phyloP scores from a whole-genome alignment of 139 green algal species.

The Tetraselmis chui region DNA sequence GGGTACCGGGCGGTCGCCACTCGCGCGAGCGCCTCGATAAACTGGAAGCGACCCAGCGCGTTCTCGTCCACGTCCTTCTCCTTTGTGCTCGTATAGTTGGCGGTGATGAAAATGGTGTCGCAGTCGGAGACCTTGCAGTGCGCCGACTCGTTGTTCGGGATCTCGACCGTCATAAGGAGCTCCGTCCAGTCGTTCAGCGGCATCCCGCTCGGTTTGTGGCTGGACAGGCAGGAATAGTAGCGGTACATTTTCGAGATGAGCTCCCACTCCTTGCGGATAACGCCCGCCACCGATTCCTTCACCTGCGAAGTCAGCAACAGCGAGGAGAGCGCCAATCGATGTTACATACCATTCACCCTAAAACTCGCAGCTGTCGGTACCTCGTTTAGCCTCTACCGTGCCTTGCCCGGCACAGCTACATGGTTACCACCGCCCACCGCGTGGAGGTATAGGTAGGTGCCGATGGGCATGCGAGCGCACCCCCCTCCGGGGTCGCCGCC shows the following conservation, averaged over 20 bases:
- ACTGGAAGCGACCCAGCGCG: constrained; percentile 12
- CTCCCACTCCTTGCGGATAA: not conserved
- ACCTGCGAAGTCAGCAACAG: not conserved
- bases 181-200: not conserved
- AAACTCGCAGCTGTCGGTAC: no score
- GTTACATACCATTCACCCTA: no score
- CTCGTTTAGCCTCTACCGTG: no score
- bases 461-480: no score
- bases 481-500: no score
- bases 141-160: constrained; percentile 4
- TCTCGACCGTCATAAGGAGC: not conserved
- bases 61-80: constrained; percentile 7
- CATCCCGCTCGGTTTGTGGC: not conserved
- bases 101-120: constrained; percentile 15
- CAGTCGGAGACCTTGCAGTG: constrained; percentile 11
- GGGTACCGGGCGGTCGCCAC: not conserved
- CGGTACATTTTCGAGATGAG: not conserved
- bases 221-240: not conserved
- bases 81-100: constrained; percentile 3
- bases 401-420: no score
- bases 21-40: constrained; percentile 4
- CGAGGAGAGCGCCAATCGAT: not conserved
- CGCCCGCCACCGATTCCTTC: not conserved
- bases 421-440: no score
- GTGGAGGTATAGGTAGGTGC: no score